Evolutionary conservation across 345 rosid species (phyloP).

Genomic region (Microthlaspi erraticum): DNA sequence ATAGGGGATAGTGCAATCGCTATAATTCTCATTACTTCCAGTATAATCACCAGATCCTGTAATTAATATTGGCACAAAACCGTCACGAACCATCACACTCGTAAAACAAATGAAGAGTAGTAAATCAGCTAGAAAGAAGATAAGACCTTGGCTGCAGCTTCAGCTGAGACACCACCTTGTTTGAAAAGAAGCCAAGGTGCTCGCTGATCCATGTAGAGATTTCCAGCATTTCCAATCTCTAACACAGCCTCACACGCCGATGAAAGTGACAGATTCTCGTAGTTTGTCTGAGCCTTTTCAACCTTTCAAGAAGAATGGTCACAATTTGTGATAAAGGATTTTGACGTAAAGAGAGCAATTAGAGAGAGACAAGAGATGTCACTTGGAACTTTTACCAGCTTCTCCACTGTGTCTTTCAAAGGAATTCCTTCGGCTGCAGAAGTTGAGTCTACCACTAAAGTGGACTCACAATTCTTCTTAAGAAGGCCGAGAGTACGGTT

Average conservation of each 20-base stretch:
- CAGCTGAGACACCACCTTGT: constrained; percentile 81
- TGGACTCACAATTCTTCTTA: constrained; percentile 78
- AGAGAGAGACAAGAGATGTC: background rate
- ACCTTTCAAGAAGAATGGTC: constrained; percentile 51
- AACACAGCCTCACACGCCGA: constrained; percentile 84
- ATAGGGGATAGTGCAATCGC: constrained; percentile 82
- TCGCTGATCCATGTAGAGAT: constrained; percentile 75
- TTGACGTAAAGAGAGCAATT: background rate
- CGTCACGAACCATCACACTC: background rate
- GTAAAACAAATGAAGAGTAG: constrained; percentile 3
- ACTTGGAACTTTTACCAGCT: constrained; percentile 54
- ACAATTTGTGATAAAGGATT: background rate
- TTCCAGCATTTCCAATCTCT: constrained; percentile 92
- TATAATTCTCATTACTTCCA: constrained; percentile 87
- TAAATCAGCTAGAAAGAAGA: background rate
- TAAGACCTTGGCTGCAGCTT: constrained; percentile 86
- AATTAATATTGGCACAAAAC: constrained; percentile 4
- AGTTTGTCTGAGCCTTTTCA: constrained; percentile 65
- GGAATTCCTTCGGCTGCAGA: constrained; percentile 70
- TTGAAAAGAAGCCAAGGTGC: constrained; percentile 93
- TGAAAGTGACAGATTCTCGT: constrained; percentile 71
- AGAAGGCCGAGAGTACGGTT: constrained; percentile 96
- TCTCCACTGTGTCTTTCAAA: constrained; percentile 68
- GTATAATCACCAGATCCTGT: constrained; percentile 85
- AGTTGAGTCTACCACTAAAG: constrained; percentile 73